Base-by-base conservation (phyloP, 345 rosid genomes). In the Hibiscus syriacus region DNA sequence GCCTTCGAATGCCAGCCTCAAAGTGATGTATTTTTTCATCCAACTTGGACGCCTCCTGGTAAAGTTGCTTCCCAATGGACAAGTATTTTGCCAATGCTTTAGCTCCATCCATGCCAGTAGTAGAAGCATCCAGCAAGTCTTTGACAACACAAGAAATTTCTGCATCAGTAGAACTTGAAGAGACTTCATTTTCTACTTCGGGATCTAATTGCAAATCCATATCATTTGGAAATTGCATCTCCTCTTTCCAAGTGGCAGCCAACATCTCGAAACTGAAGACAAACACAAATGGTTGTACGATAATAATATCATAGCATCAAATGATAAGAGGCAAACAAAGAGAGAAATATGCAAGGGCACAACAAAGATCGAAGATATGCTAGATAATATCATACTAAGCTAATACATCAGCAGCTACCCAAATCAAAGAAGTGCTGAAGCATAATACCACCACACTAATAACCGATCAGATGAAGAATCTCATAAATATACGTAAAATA, bases 201-300 rank as follows among this genome's bases (percentile, higher is more conserved):
- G 76, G 68, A 54, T 84, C 90, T 41, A 74, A 50, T 41, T 69
- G 66, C 66, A 73, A 58, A 64, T 84, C 85, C 48, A 46, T 70
- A 72, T 69, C 77, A 61, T 69, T 65, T 36, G 70, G 53, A 72
- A 73, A 75, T 63, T 78, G 76, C 66, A 87, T 80, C 73, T 80
- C 87, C 72, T 79, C 84, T 74, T 83, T 75, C 90, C 83, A 85
- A 67, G 78, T 79, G 63, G 75, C 79, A 56, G 80, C 83, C 72
- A 92, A 78, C 85, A 81, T 87, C 78, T 76, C 84, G 83, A 90
- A 87, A 78, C 98, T 92, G 84, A 64, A 75, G 72, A 73, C 13
- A 69, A 71, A 49, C 32, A 19, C 54, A 66, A 41, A 46, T 30
- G 6, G 38, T 14, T 12, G 14, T 60, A 25, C 2, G 11, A 26